These are phyloP conservation scores for Coffea canephora DNA, from an alignment of 257 asterid genomes.

Conservation along the genomic window DNA sequence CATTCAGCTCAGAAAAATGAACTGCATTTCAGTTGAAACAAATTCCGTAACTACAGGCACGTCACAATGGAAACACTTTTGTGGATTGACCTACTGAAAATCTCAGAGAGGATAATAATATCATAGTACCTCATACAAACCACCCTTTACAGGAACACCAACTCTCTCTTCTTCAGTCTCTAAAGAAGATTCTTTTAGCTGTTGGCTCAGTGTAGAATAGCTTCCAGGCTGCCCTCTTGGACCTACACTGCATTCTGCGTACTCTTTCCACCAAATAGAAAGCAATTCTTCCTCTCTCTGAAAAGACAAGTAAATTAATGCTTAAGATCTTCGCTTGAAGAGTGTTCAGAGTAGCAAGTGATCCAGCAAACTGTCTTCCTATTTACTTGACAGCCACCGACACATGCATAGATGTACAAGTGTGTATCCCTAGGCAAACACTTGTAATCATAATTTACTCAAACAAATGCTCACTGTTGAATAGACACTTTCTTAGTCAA, in stretches of 20 bases:
- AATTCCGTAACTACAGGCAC: not conserved
- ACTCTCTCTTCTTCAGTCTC: slow-evolving; percentile 89
- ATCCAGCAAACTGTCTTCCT: not conserved
- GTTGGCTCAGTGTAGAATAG: slow-evolving; percentile 30
- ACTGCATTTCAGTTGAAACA: not conserved
- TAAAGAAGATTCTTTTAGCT: slow-evolving; percentile 29
- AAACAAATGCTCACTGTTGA: not conserved
- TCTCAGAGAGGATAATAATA: not conserved
- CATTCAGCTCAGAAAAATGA: slow-evolving; percentile 8
- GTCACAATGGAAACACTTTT: not conserved
- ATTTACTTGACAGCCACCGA: not conserved
- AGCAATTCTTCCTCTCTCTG: slow-evolving; percentile 95
- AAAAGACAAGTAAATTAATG: slow-evolving; percentile 11
- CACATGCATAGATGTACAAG: not conserved
- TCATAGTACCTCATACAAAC: slow-evolving; percentile 77
- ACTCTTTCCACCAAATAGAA: slow-evolving; percentile 94
- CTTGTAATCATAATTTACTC: not conserved
- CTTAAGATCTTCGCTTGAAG: slow-evolving; percentile 4
- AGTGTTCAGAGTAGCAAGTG: not conserved
- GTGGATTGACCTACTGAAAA: not conserved
- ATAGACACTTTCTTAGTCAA: not conserved
- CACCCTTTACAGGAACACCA: slow-evolving; percentile 98
- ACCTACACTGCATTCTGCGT: slow-evolving; percentile 96
- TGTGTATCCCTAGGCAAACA: not conserved
- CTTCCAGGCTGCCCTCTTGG: slow-evolving; percentile 53